Evolutionary conservation across 805 yeast genomes (phyloP), one percentile per base, ranked within the genome.

Genomic region (Lachancea mirantina): DNA sequence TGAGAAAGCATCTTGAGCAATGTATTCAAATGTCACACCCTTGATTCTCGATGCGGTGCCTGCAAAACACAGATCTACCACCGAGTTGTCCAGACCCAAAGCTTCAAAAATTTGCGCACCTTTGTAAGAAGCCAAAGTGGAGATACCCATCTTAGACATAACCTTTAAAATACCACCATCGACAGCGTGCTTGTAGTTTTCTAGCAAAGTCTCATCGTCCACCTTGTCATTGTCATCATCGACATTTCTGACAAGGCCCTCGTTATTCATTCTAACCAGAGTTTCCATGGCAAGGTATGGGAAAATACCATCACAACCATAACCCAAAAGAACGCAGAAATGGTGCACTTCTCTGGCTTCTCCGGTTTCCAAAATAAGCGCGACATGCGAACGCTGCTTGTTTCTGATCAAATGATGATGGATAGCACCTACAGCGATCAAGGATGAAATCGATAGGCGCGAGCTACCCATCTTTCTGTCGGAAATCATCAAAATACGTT

Each of bases 21-120:
- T 76, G 63, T 83, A 84, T 60, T 87, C 96, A 57, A 89, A 92
- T 14, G 95, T 88, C 35, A 87, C 76, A 72, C 98, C 98, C 57
- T 77, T 80, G 52, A 89, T 88, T 69, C 98, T 76, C 15, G 96
- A 87, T 8, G 98, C 96, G 25, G 98, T 92, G 53, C 96, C 96
- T 11, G 94, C 84, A 61, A 89, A 89, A 65, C 97, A 92, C 48
- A 87, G 70, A 68, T 89, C 96, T 45, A 89, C 83, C 31, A 89
- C 96, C 7, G 94, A 78, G 64, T 88, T 85, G 59, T 92, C 96
- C 41, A 89, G 78, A 61, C 98, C 98, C 41, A 89, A 68, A 30
- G 95, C 95, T 64, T 89, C 98, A 58, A 92, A 89, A 54, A 89
- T 92, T 67, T 89, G 98, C 18, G 98, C 98, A 62, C 97, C 97